Base-by-base conservation (phyloP, 352 stramenopile species). In the Halophytophthora polymorphica region DNA sequence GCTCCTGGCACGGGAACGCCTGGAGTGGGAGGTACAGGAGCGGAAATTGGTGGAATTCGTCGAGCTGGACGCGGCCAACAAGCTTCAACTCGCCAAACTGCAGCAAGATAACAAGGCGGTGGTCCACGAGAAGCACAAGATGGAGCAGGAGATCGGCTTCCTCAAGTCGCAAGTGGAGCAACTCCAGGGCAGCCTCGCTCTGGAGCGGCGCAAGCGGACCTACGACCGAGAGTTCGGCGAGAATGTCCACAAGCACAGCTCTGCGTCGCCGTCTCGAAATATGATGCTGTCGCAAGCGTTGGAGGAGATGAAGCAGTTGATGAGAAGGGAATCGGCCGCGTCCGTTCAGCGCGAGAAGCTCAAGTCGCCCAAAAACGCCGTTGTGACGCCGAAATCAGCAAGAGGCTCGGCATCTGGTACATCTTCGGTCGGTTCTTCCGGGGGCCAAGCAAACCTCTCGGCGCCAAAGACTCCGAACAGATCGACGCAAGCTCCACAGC, bases 151-250 rank as follows among this genome's bases (percentile, higher is more conserved):
- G 35, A 47, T 66, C 17, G 45, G 39, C 7, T 69, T 73, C n/a
- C 44, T 86, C 6, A 66, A 57, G 21, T 64, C 67, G 0, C 56
- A 25, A 1, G 58, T 69, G 0, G 66, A 77, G 12, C 47, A 73
- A n/a, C 46, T 88, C 42, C 73, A 84, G 42, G 59, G 62, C 31
- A 71, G 70, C 33, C 46, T 88, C 2, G 40, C 41, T 6, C 54
- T 69, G 17, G 71, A 86, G 25, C 69, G 83, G 45, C 69, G 70
- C 3, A 83, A 88, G 53, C 64, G 77, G 10, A 70, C 60, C 19
- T 84, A 88, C 49, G 73, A 85, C 48, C 61, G 61, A 8, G 55
- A 69, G 2, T 46, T 84, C 36, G 50, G 47, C 2, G 52, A 58
- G 10, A 63, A 59, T 43, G 44, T 55, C 33, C 45, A 52, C 18